Evolutionary conservation across 176 grass and related monocot species (phyloP), one percentile per base, ranked within the genome.

Genomic region (Carex myosuroides): DNA sequence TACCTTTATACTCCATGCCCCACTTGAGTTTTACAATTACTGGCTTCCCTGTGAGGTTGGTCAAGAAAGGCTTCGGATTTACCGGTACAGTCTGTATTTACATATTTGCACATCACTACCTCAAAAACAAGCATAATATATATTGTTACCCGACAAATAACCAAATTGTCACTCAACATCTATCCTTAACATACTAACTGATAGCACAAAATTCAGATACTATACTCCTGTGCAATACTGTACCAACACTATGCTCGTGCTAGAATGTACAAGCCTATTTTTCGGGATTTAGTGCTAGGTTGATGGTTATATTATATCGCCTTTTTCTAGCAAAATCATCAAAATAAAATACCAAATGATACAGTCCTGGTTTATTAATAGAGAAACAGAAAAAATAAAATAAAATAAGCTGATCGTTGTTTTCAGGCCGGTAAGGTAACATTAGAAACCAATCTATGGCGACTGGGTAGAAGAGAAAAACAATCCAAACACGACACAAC

Each of bases 1-100:
- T 86, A 98, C 95, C 95, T 94, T 95, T 98, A 75, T 98, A 95
- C 65, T 98, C 95, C 95, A 98, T 98, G 59, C 95, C 95, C 95
- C 95, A 95, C 83, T 98, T 98, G 53, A 95, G 82, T 84, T 98
- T 98, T 54, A 98, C 92, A 84, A 95, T 93, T 55, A 93, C 95
- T 85, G 86, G 85, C 86, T 93, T 98, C 29, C 95, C 91, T 17
- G 92, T 94, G 73, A 98, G 71, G 59, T 93, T 98, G 89, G 91
- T 98, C 50, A 98, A 91, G 92, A 98, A 98, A 64, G 92, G 95
- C 39, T 98, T 98, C 0, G 91, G 92, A 83, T 98, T 98, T 60
- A 98, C 95, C 73, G 95, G 89, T n/a, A 98, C 92, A 56, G 92
- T 85, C 95, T 94, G 71, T 82, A 86, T 3, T 60, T 64, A 84